A percentile compares a stretch with the other conserved stretches of the same genome.
These are phyloP conservation scores for Zygosaccharomyces siamensis DNA, from an alignment of 805 yeast species.

Conservation along the genomic window DNA sequence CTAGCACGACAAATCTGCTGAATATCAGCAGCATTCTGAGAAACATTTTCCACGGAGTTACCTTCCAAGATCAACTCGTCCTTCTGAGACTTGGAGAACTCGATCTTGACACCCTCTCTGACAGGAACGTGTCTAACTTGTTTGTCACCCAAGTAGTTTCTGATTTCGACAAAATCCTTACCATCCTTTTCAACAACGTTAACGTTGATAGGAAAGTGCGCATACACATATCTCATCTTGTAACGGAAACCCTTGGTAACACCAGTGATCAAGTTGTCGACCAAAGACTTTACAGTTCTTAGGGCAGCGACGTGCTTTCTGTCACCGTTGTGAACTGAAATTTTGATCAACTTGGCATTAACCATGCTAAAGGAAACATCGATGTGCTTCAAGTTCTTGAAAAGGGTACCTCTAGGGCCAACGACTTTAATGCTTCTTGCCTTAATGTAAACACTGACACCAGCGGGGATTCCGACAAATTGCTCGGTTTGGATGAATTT, in stretches of 20 bases:
- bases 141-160: conserved; percentile 99
- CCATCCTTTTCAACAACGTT: conserved; percentile 81
- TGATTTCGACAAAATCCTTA: conserved; percentile 77
- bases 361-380: conserved; percentile 88
- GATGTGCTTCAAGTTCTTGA: conserved; percentile 89
- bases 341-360: conserved; percentile 66
- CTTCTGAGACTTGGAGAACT: conserved; percentile 78
- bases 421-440: conserved; percentile 85
- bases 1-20: conserved; percentile 98
- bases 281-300: conserved; percentile 96
- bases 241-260: conserved; percentile 98
- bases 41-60: conserved; percentile 95
- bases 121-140: conserved; percentile 85
- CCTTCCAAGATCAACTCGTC: conserved; percentile 92
- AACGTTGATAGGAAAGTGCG: conserved; percentile 99
- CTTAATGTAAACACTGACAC: conserved; percentile 85
- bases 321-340: conserved; percentile 97
- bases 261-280: conserved; percentile 94
- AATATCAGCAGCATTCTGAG: conserved; percentile 97
- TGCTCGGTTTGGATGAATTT: conserved; percentile 87
- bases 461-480: conserved; percentile 82
- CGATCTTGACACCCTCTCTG: conserved; percentile 84
- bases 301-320: conserved; percentile 99
- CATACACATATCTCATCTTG: conserved; percentile 99
- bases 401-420: conserved; percentile 96